phyloP scores from a whole-genome alignment of 1,139 yeast genomes.

The Tardiomyces blankii region DNA sequence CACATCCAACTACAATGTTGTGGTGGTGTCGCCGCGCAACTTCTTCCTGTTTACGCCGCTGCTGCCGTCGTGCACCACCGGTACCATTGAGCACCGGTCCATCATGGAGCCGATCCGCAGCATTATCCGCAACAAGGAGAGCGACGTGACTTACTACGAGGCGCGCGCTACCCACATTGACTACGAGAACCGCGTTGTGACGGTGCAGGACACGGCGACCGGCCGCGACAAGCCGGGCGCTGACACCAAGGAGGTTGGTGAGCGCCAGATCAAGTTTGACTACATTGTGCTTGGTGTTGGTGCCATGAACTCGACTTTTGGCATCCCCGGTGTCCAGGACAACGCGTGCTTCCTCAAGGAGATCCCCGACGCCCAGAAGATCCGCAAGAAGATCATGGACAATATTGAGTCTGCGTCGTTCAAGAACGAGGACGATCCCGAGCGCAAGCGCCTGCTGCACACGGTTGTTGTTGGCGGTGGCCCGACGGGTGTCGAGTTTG shows the following conservation, averaged over 20 bases:
- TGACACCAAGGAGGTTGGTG: slow-evolving; percentile 24
- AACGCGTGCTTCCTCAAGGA: slow-evolving; percentile 81
- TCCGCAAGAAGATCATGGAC: slow-evolving; percentile 67
- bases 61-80: slow-evolving; percentile 89
- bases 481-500: slow-evolving; percentile 94
- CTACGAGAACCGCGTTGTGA: slow-evolving; percentile 49
- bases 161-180: slow-evolving; percentile 85
- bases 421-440: slow-evolving; percentile 62
- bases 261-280: slow-evolving; percentile 41
- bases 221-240: slow-evolving; percentile 5
- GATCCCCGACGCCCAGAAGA: slow-evolving; percentile 68
- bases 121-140: slow-evolving; percentile 59
- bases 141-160: slow-evolving; percentile 77
- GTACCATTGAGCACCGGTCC: slow-evolving; percentile 83
- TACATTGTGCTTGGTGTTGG: slow-evolving; percentile 85
- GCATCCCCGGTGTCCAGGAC: slow-evolving; percentile 88
- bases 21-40: slow-evolving; percentile 87
- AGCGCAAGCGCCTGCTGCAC: slow-evolving; percentile 68
- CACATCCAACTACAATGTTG: slow-evolving; percentile 76
- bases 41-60: slow-evolving; percentile 90
- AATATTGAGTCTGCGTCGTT: slow-evolving; percentile 76
- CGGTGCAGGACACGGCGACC: slow-evolving; percentile 37
- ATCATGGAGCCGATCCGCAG: slow-evolving; percentile 79
- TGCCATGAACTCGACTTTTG: slow-evolving; percentile 85
- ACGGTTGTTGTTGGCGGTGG: slow-evolving; percentile 94